Conservation (phyloP, 352 stramenopile genomes). For the Ophiocytium majus region DNA sequence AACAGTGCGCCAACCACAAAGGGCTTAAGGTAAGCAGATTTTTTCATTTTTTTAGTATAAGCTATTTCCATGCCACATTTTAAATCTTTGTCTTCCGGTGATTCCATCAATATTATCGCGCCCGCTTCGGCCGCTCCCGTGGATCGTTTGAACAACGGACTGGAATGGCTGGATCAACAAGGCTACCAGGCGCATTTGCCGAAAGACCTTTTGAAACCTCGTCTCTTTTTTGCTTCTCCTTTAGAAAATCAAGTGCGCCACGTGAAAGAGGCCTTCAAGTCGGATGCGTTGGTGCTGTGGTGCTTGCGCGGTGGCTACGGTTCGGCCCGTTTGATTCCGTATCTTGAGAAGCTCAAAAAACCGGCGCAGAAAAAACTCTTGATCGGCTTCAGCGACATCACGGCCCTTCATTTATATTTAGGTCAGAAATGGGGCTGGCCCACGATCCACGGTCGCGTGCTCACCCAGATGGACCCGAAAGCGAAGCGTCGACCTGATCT, state of each 20-base stretch:
- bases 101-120: background rate
- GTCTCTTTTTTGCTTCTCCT: background rate
- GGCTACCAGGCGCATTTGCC: background rate
- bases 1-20: too few relatives aligned
- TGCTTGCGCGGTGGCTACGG: background rate
- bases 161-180: background rate
- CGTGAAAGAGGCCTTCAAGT: background rate
- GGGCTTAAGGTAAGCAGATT: too few relatives aligned
- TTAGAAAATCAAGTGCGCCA: background rate
- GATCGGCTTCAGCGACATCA: slow-evolving; percentile 1
- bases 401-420: slow-evolving; percentile 9
- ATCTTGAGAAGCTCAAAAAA: background rate
- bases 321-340: background rate
- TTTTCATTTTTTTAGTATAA: too few relatives aligned
- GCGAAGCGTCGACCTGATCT: too few relatives aligned
- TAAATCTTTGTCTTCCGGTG: background rate
- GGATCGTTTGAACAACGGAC: background rate
- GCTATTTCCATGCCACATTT: too few relatives aligned
- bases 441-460: background rate
- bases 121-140: background rate
- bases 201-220: background rate
- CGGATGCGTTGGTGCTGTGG: background rate
- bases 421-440: slow-evolving; percentile 2
- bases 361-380: slow-evolving; percentile 1
- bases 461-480: background rate